A percentile compares a stretch with the other conserved stretches of the same genome.
Evolutionary conservation across 805 yeast genomes (phyloP).

Genomic region (Candida corydali): DNA sequence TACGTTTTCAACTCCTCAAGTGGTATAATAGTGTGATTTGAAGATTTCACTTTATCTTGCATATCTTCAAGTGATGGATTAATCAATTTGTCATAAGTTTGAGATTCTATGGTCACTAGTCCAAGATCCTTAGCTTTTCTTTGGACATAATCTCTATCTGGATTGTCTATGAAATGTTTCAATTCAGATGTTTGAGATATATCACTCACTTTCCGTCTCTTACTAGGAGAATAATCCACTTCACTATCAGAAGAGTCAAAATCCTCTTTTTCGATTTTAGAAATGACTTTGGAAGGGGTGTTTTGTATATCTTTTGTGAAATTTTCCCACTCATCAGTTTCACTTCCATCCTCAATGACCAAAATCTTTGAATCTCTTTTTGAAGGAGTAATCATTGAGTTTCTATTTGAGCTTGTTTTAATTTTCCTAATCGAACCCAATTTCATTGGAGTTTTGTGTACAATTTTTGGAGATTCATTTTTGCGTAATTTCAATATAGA

Average conservation of each 20-base stretch:
- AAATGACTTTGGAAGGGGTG: constrained; percentile 8
- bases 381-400: constrained; percentile 28
- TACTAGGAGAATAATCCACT: constrained; percentile 6
- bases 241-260: constrained; percentile 25
- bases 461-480: constrained; percentile 17
- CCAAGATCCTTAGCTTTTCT: constrained; percentile 14
- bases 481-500: constrained; percentile 42
- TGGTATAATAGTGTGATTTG: constrained; percentile 12
- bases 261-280: constrained; percentile 7
- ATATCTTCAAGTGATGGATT: constrained; percentile 20
- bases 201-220: constrained; percentile 21
- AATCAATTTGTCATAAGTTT: constrained; percentile 20
- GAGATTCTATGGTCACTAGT: constrained; percentile 7
- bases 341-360: constrained; percentile 24
- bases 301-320: constrained; percentile 24
- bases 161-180: constrained; percentile 20
- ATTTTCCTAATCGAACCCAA: constrained; percentile 3
- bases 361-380: constrained; percentile 32
- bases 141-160: constrained; percentile 20
- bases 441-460: constrained; percentile 13
- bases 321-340: constrained; percentile 33
- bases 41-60: constrained; percentile 6
- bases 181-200: constrained; percentile 25
- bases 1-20: constrained; percentile 17
- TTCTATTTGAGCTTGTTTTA: constrained; percentile 17